Evolutionary conservation across 495 filamentous ascomycete species (phyloP).

Genomic region (Aspergillus nanangensis): DNA sequence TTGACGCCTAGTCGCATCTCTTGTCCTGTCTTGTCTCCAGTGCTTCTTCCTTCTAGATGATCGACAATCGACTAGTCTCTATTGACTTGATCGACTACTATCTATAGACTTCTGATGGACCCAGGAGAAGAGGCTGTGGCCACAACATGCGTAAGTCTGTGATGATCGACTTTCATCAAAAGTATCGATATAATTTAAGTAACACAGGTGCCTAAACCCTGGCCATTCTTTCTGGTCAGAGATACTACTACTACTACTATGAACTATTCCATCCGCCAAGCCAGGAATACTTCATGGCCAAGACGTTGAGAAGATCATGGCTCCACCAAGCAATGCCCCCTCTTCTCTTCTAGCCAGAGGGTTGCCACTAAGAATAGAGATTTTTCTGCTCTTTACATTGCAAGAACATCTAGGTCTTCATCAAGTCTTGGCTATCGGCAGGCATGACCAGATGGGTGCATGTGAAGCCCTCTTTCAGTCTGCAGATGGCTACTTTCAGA

Average conservation of each 20-base stretch:
- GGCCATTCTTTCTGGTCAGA: no score
- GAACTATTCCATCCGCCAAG: no score
- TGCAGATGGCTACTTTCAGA: not conserved
- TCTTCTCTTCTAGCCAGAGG: no score
- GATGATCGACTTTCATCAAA: not conserved
- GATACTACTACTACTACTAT: no score
- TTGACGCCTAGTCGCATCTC: not conserved
- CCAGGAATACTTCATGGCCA: no score
- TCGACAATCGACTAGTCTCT: not conserved
- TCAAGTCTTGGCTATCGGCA: not conserved
- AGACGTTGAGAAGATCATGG: no score
- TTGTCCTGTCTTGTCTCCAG: not conserved
- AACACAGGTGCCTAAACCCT: not conserved
- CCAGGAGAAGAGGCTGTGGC: not conserved
- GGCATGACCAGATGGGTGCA: not conserved
- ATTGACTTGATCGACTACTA: no score
- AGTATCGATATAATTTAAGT: not conserved
- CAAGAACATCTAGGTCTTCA: no score
- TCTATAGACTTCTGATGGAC: not conserved
- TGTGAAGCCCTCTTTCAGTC: not conserved
- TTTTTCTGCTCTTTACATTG: no score
- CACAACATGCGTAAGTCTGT: not conserved
- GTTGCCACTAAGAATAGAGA: no score
- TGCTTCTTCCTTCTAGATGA: not conserved
- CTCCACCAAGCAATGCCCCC: no score